These are phyloP conservation scores for Candida chilensis DNA, from an alignment of 805 yeast species.

Conservation along the genomic window DNA sequence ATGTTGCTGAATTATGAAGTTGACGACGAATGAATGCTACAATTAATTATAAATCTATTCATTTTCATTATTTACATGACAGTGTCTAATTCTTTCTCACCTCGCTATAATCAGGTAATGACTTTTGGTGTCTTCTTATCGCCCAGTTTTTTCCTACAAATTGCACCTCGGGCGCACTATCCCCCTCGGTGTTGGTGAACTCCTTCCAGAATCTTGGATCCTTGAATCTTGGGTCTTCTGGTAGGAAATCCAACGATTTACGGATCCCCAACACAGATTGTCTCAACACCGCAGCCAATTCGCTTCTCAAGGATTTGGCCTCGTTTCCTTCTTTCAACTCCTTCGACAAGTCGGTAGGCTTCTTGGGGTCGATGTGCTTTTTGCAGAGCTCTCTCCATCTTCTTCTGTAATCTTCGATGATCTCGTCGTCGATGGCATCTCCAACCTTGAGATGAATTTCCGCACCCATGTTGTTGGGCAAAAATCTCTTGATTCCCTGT, in stretches of 20 bases:
- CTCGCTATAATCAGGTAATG: slow-evolving; percentile 20
- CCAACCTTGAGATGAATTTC: slow-evolving; percentile 68
- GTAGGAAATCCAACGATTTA: slow-evolving; percentile 31
- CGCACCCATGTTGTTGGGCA: slow-evolving; percentile 59
- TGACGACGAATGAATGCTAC: neutral
- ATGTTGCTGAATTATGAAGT: slow-evolving; percentile 1
- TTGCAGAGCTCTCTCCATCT: slow-evolving; percentile 63
- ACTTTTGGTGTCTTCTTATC: slow-evolving; percentile 55
- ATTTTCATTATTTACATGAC: too few species aligned
- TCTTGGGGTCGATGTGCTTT: slow-evolving; percentile 37
- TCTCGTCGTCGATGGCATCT: slow-evolving; percentile 50
- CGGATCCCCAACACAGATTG: slow-evolving; percentile 44
- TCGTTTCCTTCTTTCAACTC: slow-evolving; percentile 55
- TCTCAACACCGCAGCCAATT: slow-evolving; percentile 63
- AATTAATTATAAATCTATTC: too few species aligned
- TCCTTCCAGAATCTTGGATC: slow-evolving; percentile 68
- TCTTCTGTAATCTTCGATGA: slow-evolving; percentile 50
- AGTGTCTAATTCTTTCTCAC: too few species aligned
- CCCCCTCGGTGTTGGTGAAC: slow-evolving; percentile 58
- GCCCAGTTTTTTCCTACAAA: slow-evolving; percentile 85
- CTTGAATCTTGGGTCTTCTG: slow-evolving; percentile 64
- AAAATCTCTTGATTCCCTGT: slow-evolving; percentile 41
- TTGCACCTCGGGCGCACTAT: slow-evolving; percentile 55
- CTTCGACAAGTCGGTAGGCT: slow-evolving; percentile 50
- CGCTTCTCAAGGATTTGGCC: slow-evolving; percentile 59